A percentile compares a stretch with the other conserved stretches of the same genome.
Conservation (phyloP, 75 land plant species). For the Pinus tabuliformis region DNA sequence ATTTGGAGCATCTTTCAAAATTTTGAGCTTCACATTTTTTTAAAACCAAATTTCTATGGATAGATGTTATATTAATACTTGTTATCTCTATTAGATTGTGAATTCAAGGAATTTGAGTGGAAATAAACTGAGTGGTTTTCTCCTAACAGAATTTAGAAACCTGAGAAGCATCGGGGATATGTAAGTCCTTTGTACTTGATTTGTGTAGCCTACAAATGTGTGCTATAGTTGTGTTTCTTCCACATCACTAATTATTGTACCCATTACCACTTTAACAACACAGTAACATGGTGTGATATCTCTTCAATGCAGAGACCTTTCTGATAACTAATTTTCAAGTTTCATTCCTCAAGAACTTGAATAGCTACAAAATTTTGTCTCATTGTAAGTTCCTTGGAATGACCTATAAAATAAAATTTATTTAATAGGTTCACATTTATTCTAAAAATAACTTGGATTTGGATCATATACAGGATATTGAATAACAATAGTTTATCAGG, state of each 20-base stretch:
- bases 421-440: too few species aligned
- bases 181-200: conserved; percentile 33
- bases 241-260: not conserved
- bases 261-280: not conserved
- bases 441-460: too few species aligned
- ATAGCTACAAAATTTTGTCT: too few species aligned
- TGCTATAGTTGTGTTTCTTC: not conserved
- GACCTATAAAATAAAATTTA: too few species aligned
- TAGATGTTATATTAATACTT: not conserved
- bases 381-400: too few species aligned
- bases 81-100: not conserved
- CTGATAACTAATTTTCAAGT: too few species aligned
- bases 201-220: not conserved
- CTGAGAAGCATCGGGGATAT: conserved; percentile 78
- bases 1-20: conserved; percentile 83
- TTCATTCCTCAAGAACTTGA: too few species aligned
- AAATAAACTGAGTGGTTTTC: conserved; percentile 59
- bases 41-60: not conserved
- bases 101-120: conserved; percentile 68
- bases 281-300: too few species aligned
- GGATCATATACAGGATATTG: too few species aligned
- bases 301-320: too few species aligned
- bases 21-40: conserved; percentile 30
- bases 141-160: conserved; percentile 86
- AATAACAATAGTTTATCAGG: too few species aligned